phyloP scores from a whole-genome alignment of 768 basidiomycete genomes.

The Naganishia friedmannii region DNA sequence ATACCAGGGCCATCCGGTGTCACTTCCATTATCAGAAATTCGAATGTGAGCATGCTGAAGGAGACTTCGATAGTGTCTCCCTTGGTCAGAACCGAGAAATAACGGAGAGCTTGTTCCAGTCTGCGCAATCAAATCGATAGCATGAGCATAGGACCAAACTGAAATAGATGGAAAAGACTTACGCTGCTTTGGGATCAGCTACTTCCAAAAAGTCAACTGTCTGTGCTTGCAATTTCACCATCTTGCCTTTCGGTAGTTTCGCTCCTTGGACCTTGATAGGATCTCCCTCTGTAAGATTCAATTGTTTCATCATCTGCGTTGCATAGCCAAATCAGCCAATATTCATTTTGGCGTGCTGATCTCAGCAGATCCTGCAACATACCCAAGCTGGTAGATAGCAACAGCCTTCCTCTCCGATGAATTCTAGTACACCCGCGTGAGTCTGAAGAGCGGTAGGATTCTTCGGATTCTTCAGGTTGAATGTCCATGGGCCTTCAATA shows the following conservation, averaged over 20 bases:
- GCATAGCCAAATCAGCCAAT: neutral
- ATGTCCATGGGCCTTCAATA: constrained; percentile 90
- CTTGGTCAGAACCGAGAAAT: constrained; percentile 85
- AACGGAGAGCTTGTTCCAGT: constrained; percentile 88
- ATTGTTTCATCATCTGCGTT: constrained; percentile 85
- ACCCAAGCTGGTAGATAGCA: constrained; percentile 94
- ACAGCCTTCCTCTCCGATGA: constrained; percentile 93
- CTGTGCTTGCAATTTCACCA: constrained; percentile 96
- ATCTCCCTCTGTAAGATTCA: constrained; percentile 90
- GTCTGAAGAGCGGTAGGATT: constrained; percentile 75
- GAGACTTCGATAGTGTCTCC: constrained; percentile 97
- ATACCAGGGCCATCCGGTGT: constrained; percentile 84
- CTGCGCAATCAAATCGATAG: constrained; percentile 53
- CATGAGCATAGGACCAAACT: neutral
- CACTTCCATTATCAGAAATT: constrained; percentile 87
- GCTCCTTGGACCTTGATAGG: constrained; percentile 87
- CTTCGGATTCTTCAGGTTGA: constrained; percentile 85
- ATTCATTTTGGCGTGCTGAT: neutral
- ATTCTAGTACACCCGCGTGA: constrained; percentile 96
- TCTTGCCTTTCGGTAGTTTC: constrained; percentile 83
- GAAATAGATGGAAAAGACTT: constrained; percentile 51
- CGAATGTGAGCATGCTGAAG: constrained; percentile 95
- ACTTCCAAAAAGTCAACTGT: constrained; percentile 92
- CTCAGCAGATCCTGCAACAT: constrained; percentile 30
- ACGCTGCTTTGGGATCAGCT: constrained; percentile 97